These are phyloP conservation scores for Teratosphaeria gauchensis DNA, from an alignment of 2,329 filamentous ascomycete species.

Conservation along the genomic window DNA sequence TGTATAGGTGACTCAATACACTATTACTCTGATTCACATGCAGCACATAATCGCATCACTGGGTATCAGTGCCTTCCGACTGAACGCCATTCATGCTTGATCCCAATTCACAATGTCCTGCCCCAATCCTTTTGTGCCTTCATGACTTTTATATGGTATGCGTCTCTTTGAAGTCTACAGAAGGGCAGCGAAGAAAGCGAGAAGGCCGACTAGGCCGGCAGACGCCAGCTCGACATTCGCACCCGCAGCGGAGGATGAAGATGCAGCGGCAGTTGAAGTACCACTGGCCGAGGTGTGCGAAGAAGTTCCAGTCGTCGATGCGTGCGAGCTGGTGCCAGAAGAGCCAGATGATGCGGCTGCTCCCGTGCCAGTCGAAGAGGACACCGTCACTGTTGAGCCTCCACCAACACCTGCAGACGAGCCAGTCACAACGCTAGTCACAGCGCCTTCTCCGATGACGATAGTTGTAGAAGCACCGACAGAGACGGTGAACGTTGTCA, in stretches of 20 bases:
- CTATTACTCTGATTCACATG: neutral
- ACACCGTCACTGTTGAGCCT: constrained; percentile 6
- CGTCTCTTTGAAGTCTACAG: constrained; percentile 17
- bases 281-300: neutral
- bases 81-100: neutral
- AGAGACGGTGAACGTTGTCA: constrained; percentile 23
- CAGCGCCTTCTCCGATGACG: constrained; percentile 17
- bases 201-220: constrained; percentile 26
- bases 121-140: neutral
- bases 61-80: neutral
- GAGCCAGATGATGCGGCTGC: neutral
- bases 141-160: neutral
- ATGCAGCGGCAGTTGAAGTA: neutral
- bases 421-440: constrained; percentile 4
- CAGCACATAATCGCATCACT: neutral
- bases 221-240: constrained; percentile 23
- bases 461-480: constrained; percentile 23
- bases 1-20: neutral
- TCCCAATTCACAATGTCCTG: neutral
- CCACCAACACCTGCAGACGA: constrained; percentile 4
- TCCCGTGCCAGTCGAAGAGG: constrained; percentile 14
- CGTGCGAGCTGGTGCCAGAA: constrained; percentile 6
- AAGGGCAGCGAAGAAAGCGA: constrained; percentile 28
- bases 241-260: constrained; percentile 15
- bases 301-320: constrained; percentile 5